Conservation (phyloP, 2,329 filamentous ascomycete genomes). For the Trichoderma asperellum region DNA sequence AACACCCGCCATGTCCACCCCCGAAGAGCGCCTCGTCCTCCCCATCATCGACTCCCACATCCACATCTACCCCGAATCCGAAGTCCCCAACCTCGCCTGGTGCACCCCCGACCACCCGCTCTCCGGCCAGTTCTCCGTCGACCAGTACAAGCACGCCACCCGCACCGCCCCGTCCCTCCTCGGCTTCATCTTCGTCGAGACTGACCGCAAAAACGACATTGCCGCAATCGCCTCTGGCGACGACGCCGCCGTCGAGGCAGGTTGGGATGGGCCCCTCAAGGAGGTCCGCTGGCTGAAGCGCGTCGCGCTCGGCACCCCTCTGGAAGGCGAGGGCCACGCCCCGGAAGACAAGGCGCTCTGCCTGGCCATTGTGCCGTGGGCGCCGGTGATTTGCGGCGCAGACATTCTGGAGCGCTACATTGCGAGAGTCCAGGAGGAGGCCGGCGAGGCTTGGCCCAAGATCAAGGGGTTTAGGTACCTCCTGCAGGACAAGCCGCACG, state of each 20-base stretch:
- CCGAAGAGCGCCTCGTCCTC: conserved; percentile 48
- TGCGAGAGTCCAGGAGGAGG: conserved; percentile 59
- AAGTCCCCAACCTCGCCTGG: conserved; percentile 72
- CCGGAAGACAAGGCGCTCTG: conserved; percentile 55
- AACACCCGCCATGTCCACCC: conserved; percentile 35
- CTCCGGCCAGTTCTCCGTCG: conserved; percentile 64
- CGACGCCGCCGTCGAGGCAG: conserved; percentile 49
- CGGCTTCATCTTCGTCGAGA: conserved; percentile 83
- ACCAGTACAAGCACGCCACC: conserved; percentile 61
- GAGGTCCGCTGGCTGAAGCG: conserved; percentile 73
- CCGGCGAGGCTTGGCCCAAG: conserved; percentile 67
- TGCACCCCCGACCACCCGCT: conserved; percentile 62
- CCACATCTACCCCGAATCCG: conserved; percentile 77
- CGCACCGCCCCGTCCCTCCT: conserved; percentile 51
- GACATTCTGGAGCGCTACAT: conserved; percentile 68
- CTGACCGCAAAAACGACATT: conserved; percentile 70
- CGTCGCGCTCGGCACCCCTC: conserved; percentile 64
- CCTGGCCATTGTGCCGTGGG: conserved; percentile 79
- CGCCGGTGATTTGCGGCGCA: conserved; percentile 72
- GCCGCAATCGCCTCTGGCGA: conserved; percentile 51
- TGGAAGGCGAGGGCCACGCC: conserved; percentile 61
- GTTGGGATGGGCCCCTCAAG: conserved; percentile 70
- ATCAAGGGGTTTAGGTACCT: conserved; percentile 83
- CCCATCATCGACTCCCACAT: conserved; percentile 88
- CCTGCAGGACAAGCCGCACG: conserved; percentile 73